Evolutionary conservation across 345 rosid genomes (phyloP).

Genomic region (Eucalyptus caleyi): DNA sequence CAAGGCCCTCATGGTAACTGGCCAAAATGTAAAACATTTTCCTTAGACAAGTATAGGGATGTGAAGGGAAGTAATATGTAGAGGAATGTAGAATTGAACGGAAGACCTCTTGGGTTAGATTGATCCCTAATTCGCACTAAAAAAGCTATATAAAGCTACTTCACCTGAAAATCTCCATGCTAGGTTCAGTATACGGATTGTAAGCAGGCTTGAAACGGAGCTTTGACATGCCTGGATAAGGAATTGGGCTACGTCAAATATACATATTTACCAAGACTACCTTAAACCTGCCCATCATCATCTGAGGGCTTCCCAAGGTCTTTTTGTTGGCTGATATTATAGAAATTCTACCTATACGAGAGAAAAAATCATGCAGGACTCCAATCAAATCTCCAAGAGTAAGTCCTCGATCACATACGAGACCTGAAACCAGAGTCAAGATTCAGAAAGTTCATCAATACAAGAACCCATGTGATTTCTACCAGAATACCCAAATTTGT

Average conservation of each 20-base stretch:
- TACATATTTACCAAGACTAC: background rate
- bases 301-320: background rate
- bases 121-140: background rate
- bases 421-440: slow-evolving; percentile 41
- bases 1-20: slow-evolving; percentile 80
- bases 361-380: slow-evolving; percentile 75
- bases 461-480: too few relatives aligned
- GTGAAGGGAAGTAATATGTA: background rate
- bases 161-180: slow-evolving; percentile 95
- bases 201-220: slow-evolving; percentile 89
- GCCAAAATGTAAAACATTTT: background rate
- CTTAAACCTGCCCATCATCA: background rate
- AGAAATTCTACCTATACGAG: slow-evolving; percentile 51
- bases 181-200: slow-evolving; percentile 96
- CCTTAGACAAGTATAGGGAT: background rate
- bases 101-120: background rate
- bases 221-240: slow-evolving; percentile 67
- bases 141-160: background rate
- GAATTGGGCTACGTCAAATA: background rate
- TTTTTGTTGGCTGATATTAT: background rate
- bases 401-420: slow-evolving; percentile 88
- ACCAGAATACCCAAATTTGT: too few relatives aligned
- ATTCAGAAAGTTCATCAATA: background rate
- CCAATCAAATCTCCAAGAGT: slow-evolving; percentile 90
- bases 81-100: too few relatives aligned